phyloP scores from a whole-genome alignment of 768 basidiomycete species.

The Boletus fagicola region DNA sequence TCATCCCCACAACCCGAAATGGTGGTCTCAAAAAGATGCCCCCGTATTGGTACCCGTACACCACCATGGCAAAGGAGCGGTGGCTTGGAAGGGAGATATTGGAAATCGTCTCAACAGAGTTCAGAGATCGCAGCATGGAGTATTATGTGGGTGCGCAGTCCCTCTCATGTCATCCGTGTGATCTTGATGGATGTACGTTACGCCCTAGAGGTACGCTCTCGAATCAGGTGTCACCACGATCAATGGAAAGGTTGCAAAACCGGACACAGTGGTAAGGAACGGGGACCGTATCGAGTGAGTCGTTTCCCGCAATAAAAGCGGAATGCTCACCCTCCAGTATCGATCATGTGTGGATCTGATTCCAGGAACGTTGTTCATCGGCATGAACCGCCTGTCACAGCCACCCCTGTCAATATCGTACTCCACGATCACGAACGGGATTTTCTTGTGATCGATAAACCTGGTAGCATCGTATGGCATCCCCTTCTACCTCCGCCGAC shows the following conservation, averaged over 20 bases:
- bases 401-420: conserved; percentile 76
- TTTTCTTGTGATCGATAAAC: conserved; percentile 94
- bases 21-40: conserved; percentile 72
- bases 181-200: not conserved
- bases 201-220: conserved; percentile 61
- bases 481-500: not conserved
- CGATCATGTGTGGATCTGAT: not conserved
- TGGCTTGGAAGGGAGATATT: conserved; percentile 87
- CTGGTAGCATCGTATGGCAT: conserved; percentile 86
- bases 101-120: conserved; percentile 92
- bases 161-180: not conserved
- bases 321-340: not conserved
- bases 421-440: conserved; percentile 73
- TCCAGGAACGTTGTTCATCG: conserved; percentile 86
- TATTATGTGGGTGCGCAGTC: conserved; percentile 74
- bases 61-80: conserved; percentile 87
- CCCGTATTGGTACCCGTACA: conserved; percentile 93
- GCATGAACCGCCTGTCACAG: conserved; percentile 95
- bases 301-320: conserved; percentile 1
- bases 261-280: conserved; percentile 75
- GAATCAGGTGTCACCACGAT: conserved; percentile 94
- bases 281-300: conserved; percentile 90
- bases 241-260: conserved; percentile 83
- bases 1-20: conserved; percentile 11
- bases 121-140: conserved; percentile 89